Conservation (phyloP, 2,329 filamentous ascomycete genomes). For the Allantophomopsis cytisporea region DNA sequence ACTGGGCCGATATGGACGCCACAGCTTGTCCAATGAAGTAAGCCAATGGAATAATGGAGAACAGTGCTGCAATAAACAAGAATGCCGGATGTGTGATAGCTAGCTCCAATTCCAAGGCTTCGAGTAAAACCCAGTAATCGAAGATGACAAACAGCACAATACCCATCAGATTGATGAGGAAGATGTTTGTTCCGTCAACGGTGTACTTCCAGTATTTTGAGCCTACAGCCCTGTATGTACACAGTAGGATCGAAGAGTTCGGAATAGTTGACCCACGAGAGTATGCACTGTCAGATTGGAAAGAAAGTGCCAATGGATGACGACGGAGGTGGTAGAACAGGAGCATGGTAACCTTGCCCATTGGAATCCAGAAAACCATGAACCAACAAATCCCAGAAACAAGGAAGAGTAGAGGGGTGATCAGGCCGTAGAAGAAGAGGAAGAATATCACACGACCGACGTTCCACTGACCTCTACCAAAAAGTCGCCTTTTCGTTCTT, state of each 20-base stretch:
- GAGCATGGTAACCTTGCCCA: constrained; percentile 89
- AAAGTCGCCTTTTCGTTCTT: constrained; percentile 67
- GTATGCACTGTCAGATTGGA: constrained; percentile 73
- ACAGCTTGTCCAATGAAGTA: constrained; percentile 99
- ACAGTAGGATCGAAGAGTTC: constrained; percentile 78
- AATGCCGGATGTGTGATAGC: constrained; percentile 74
- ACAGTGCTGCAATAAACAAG: constrained; percentile 68
- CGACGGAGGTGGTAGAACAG: constrained; percentile 84
- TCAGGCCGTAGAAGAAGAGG: constrained; percentile 84
- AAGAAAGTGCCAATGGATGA: constrained; percentile 84
- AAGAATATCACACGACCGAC: constrained; percentile 92
- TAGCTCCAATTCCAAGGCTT: constrained; percentile 53
- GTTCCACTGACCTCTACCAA: constrained; percentile 93
- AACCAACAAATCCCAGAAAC: constrained; percentile 91
- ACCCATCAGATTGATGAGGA: constrained; percentile 91
- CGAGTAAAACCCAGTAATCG: constrained; percentile 72
- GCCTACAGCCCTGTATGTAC: constrained; percentile 92
- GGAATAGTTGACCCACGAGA: constrained; percentile 58
- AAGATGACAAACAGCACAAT: constrained; percentile 91
- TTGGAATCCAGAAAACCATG: constrained; percentile 93
- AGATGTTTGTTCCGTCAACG: constrained; percentile 95
- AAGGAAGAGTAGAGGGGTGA: constrained; percentile 74
- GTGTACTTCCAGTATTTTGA: constrained; percentile 99
- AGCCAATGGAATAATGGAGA: constrained; percentile 90
- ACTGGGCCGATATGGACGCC: constrained; percentile 95